Base-by-base conservation (phyloP, 306 rosid genomes). In the Quercus mongolica region DNA sequence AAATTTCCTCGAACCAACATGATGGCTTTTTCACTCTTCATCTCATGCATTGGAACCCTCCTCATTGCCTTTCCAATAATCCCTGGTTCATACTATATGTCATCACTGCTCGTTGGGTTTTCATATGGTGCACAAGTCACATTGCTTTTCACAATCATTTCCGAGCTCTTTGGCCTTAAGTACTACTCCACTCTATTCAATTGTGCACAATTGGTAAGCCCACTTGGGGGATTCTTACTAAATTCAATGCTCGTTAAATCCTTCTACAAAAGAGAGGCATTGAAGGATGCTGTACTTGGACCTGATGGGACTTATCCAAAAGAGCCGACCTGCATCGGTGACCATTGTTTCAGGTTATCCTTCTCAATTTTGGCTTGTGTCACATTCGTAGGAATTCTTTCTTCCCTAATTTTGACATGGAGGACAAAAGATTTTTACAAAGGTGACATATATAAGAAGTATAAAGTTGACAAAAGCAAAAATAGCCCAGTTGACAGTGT, bases 151-250 rank as follows among this genome's bases (percentile, higher is more conserved):
- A 77, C 92, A 18, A 86, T 86, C 19, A 86, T 86, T 30, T 89
- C 88, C 0, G 90, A 89, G 79, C 81, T 89, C 4, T 89, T 89
- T 33, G 90, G 92, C 20, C 84, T 86, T 5, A 89, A 84, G 44
- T 73, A 89, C 73, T 89, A 74, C 70, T 76, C 87, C 1, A 86
- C 92, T 25, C 35, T 89, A 79, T 84, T 89, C 83, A 89, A 86
- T 21, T 86, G 77, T 21, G 90, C 86, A 6, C 87, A 84, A 21
- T 12, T 82, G 2, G 85, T 80, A 1, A 84, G 88, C 52, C 92
- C 90, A 4, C 70, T 89, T 1, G 90, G 90, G 3, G 71, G 83
- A 0, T 86, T 80, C 12, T 69, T 89, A 25, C 78, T 86, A 15
- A 89, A 86, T 19, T 85, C 80, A 49, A 84, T 71, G 73, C 76